Percentiles rank a stretch among this genome's conserved stretches.
These are phyloP conservation scores for Coprinopsis cinerea DNA, from an alignment of 768 basidiomycete species.

Conservation along the genomic window DNA sequence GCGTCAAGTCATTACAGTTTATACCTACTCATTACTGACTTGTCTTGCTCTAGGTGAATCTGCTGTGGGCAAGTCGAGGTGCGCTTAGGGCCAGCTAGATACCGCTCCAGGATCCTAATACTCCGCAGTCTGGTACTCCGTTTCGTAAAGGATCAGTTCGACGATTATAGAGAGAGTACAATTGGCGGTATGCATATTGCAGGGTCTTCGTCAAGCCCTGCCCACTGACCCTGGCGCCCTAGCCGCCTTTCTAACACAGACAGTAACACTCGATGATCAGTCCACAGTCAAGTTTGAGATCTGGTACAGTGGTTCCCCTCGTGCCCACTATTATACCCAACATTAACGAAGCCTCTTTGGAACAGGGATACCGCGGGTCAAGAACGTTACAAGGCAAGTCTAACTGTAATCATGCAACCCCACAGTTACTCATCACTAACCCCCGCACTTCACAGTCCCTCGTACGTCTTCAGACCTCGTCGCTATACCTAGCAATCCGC, in stretches of 20 bases:
- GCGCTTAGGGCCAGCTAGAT: conserved; percentile 19
- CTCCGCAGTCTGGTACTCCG: conserved; percentile 77
- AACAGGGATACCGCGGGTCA: conserved; percentile 92
- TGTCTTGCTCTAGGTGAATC: conserved; percentile 67
- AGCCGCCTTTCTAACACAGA: conserved; percentile 99
- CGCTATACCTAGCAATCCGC: conserved; percentile 9
- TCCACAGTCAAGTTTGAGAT: conserved; percentile 97
- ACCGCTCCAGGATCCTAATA: conserved; percentile 20
- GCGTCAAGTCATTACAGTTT: neutral
- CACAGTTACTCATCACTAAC: conserved; percentile 11
- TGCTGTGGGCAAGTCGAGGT: conserved; percentile 97
- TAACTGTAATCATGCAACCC: conserved; percentile 8
- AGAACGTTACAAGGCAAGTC: conserved; percentile 82
- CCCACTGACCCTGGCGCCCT: conserved; percentile 16
- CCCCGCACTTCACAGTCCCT: conserved; percentile 26
- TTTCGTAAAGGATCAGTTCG: conserved; percentile 96
- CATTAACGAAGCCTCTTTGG: neutral
- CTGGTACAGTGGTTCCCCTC: conserved; percentile 51
- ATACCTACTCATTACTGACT: conserved; percentile 3
- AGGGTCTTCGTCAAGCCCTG: neutral
- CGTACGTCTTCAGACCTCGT: conserved; percentile 35
- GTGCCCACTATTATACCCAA: neutral
- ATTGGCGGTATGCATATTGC: conserved; percentile 63
- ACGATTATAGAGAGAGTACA: conserved; percentile 92
- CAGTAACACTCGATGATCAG: conserved; percentile 83